Evolutionary conservation across 805 yeast genomes (phyloP).

Genomic region (Spathaspora girioi): DNA sequence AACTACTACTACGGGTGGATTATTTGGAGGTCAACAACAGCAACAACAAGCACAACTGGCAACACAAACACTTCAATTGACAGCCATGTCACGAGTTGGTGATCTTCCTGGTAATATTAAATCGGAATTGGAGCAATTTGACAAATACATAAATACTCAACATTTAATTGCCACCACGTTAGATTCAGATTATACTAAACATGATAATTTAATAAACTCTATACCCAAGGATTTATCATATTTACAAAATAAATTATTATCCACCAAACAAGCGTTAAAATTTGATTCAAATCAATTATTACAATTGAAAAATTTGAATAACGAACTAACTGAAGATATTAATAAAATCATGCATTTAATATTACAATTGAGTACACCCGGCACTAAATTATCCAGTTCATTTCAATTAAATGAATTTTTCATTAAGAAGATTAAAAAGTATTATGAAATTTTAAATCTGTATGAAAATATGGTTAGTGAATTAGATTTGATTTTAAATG

Average conservation of each 20-base stretch:
- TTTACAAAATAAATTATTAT: slow-evolving; percentile 55
- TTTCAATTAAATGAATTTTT: slow-evolving; percentile 56
- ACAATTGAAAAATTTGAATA: slow-evolving; percentile 32
- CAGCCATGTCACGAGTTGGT: slow-evolving; percentile 71
- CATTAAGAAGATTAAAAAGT: slow-evolving; percentile 47
- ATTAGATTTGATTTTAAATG: slow-evolving; percentile 48
- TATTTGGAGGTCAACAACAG: slow-evolving; percentile 20
- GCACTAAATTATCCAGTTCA: slow-evolving; percentile 52
- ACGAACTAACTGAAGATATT: slow-evolving; percentile 45
- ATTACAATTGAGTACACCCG: slow-evolving; percentile 50
- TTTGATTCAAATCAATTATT: slow-evolving; percentile 40
- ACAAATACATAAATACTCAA: slow-evolving; percentile 69
- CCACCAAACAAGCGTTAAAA: slow-evolving; percentile 62
- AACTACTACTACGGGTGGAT: slow-evolving; percentile 16
- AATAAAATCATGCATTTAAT: slow-evolving; percentile 51
- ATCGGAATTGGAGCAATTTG: slow-evolving; percentile 64
- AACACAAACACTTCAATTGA: slow-evolving; percentile 47
- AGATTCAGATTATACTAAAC: slow-evolving; percentile 58
- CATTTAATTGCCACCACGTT: slow-evolving; percentile 68
- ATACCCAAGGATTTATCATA: slow-evolving; percentile 71
- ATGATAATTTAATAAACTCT: slow-evolving; percentile 59
- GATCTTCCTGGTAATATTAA: slow-evolving; percentile 73
- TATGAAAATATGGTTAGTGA: slow-evolving; percentile 65
- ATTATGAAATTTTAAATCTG: slow-evolving; percentile 44
- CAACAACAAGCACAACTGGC: slow-evolving; percentile 14